Evolutionary conservation across 352 stramenopile species (phyloP).

Genomic region (Phytopythium vexans): DNA sequence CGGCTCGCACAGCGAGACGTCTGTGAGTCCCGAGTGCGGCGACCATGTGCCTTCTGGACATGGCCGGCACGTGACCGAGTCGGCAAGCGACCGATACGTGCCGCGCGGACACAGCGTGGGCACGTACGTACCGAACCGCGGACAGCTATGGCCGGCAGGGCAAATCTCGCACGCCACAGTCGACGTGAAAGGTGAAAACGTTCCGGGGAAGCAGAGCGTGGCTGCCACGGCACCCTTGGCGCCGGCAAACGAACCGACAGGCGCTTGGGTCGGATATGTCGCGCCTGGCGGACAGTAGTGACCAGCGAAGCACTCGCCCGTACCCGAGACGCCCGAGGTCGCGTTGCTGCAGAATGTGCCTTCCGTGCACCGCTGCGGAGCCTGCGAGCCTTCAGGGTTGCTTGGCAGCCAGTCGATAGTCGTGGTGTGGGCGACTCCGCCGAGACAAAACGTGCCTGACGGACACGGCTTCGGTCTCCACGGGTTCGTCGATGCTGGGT

Average conservation of each 20-base stretch:
- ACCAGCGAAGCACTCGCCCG: slow-evolving; percentile 88
- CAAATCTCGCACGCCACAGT: slow-evolving; percentile 90
- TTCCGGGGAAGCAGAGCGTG: slow-evolving; percentile 96
- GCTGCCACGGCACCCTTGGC: slow-evolving; percentile 87
- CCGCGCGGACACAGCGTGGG: slow-evolving; percentile 92
- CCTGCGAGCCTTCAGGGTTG: slow-evolving; percentile 67
- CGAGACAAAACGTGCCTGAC: slow-evolving; percentile 93
- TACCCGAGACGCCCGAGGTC: slow-evolving; percentile 77
- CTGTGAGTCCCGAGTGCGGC: slow-evolving; percentile 85
- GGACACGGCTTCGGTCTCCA: slow-evolving; percentile 87
- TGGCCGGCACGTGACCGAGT: slow-evolving; percentile 93
- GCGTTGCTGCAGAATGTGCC: slow-evolving; percentile 92
- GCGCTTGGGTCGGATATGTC: slow-evolving; percentile 84
- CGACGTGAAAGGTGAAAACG: slow-evolving; percentile 91
- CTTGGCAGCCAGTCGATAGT: slow-evolving; percentile 91
- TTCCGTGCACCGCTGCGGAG: slow-evolving; percentile 94
- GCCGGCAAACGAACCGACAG: slow-evolving; percentile 90
- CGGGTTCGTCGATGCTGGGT: slow-evolving; percentile 77
- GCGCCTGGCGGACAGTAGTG: slow-evolving; percentile 95
- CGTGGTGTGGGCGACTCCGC: slow-evolving; percentile 90
- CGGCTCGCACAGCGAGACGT: slow-evolving; percentile 95
- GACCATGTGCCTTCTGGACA: slow-evolving; percentile 96
- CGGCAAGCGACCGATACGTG: slow-evolving; percentile 93
- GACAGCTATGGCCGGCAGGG: slow-evolving; percentile 92
- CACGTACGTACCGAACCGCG: slow-evolving; percentile 95